Evolutionary conservation across 768 basidiomycete genomes (phyloP).

Genomic region (Multifurca ochricompacta): DNA sequence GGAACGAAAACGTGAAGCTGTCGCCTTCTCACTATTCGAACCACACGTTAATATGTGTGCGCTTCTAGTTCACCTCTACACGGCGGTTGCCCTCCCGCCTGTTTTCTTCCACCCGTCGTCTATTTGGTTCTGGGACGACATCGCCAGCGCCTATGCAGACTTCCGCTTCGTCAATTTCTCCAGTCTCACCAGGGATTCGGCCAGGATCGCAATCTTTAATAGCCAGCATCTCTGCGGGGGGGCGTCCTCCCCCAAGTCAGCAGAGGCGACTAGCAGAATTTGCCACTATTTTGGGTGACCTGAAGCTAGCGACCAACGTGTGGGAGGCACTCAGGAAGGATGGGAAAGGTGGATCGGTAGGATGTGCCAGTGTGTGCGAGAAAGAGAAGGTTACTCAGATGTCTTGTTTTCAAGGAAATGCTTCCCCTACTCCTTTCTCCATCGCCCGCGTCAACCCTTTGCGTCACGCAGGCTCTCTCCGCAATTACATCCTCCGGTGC

Average conservation of each 20-base stretch:
- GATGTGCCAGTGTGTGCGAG: slow-evolving; percentile 24
- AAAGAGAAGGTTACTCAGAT: slow-evolving; percentile 4
- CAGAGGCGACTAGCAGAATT: slow-evolving; percentile 92
- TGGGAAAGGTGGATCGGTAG: slow-evolving; percentile 76
- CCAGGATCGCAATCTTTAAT: slow-evolving; percentile 30
- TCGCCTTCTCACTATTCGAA: not conserved
- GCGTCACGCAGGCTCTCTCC: slow-evolving; percentile 55
- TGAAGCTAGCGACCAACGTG: slow-evolving; percentile 69
- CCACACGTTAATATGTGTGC: not conserved
- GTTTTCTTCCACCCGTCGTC: slow-evolving; percentile 78
- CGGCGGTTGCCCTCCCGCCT: slow-evolving; percentile 74
- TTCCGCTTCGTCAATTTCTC: slow-evolving; percentile 33
- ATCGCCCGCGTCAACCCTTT: slow-evolving; percentile 49
- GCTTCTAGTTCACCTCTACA: slow-evolving; percentile 55
- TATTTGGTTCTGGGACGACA: slow-evolving; percentile 55
- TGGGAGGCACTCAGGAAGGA: slow-evolving; percentile 90
- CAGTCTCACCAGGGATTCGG: slow-evolving; percentile 24
- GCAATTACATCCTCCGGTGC: slow-evolving; percentile 35
- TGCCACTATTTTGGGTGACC: slow-evolving; percentile 86
- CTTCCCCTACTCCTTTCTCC: slow-evolving; percentile 66
- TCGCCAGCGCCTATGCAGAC: slow-evolving; percentile 37
- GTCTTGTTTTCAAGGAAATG: slow-evolving; percentile 54
- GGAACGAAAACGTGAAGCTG: slow-evolving; percentile 73
- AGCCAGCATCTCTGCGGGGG: slow-evolving; percentile 22
- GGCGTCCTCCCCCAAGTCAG: slow-evolving; percentile 42